phyloP scores from a whole-genome alignment of 2,329 filamentous ascomycete genomes.

The Akanthomyces dipterigenus region DNA sequence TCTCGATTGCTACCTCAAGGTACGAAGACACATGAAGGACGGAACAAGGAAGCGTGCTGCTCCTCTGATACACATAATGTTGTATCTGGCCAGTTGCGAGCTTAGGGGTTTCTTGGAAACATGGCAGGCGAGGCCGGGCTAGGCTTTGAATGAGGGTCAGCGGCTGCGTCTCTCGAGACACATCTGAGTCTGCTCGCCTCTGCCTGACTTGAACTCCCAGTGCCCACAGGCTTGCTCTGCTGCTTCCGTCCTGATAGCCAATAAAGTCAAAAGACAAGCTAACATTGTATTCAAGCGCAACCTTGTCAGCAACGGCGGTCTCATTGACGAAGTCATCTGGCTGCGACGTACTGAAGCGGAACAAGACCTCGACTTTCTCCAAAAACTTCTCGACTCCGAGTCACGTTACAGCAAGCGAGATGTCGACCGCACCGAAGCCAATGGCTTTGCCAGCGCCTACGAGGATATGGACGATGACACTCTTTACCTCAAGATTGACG shows the following conservation, averaged over 20 bases:
- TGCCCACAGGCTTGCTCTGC: background rate
- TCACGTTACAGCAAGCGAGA: slow-evolving; percentile 31
- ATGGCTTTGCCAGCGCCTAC: slow-evolving; percentile 33
- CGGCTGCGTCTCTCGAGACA: background rate
- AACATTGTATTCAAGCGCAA: slow-evolving; percentile 28
- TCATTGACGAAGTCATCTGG: slow-evolving; percentile 39
- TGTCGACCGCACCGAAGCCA: slow-evolving; percentile 25
- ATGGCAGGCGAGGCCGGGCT: background rate
- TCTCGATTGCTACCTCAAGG: slow-evolving; percentile 40
- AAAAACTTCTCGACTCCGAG: slow-evolving; percentile 30
- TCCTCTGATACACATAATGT: background rate
- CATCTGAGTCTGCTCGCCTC: background rate
- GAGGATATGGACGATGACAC: slow-evolving; percentile 40
- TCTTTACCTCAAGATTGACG: slow-evolving; percentile 33
- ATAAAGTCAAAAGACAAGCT: background rate
- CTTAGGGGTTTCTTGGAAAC: background rate
- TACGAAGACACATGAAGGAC: slow-evolving; percentile 13
- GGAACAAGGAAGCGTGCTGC: background rate
- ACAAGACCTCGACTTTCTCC: slow-evolving; percentile 32
- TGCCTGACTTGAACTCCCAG: background rate
- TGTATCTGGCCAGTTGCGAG: background rate
- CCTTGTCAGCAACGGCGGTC: slow-evolving; percentile 36
- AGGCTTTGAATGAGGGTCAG: background rate
- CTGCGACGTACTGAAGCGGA: slow-evolving; percentile 34
- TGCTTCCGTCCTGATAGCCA: background rate